Evolutionary conservation across 1,284 basidiomycete species (phyloP).

Genomic region (Cryptococcus jaspeensis): DNA sequence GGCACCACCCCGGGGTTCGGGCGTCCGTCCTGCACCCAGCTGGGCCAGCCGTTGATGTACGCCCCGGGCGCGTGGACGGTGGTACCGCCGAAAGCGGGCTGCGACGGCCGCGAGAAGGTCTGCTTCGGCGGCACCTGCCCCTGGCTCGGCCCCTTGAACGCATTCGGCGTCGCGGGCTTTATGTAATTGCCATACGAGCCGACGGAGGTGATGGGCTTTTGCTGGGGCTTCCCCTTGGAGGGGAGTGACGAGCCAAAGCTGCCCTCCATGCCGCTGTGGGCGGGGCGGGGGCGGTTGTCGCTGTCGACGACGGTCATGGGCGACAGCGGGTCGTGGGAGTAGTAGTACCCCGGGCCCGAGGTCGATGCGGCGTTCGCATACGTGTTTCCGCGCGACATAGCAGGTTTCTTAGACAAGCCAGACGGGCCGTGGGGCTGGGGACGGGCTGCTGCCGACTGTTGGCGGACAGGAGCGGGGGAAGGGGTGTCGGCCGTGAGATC

Average conservation of each 20-base stretch:
- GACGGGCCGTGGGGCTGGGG: too few species aligned
- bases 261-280: too few species aligned
- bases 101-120: conserved; percentile 12
- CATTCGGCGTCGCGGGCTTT: conserved; percentile 37
- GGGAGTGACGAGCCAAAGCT: conserved; percentile 11
- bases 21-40: conserved; percentile 10
- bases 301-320: too few species aligned
- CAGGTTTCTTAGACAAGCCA: too few species aligned
- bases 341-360: too few species aligned
- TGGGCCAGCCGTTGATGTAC: conserved; percentile 7
- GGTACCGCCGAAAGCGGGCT: conserved; percentile 5
- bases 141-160: conserved; percentile 11
- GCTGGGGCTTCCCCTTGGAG: conserved; percentile 1
- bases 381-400: too few species aligned
- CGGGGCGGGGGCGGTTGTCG: too few species aligned
- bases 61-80: background rate
- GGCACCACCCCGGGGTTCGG: conserved; percentile 13
- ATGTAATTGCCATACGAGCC: conserved; percentile 35
- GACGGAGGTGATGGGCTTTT: background rate
- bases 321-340: too few species aligned
- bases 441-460: background rate
- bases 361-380: too few species aligned
- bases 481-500: conserved; percentile 14
- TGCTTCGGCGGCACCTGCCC: conserved; percentile 9
- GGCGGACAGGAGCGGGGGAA: conserved; percentile 5